Evolutionary conservation across 495 filamentous ascomycete genomes (phyloP), one percentile per base, ranked within the genome.

Genomic region (Penicillium atrosanguineum): DNA sequence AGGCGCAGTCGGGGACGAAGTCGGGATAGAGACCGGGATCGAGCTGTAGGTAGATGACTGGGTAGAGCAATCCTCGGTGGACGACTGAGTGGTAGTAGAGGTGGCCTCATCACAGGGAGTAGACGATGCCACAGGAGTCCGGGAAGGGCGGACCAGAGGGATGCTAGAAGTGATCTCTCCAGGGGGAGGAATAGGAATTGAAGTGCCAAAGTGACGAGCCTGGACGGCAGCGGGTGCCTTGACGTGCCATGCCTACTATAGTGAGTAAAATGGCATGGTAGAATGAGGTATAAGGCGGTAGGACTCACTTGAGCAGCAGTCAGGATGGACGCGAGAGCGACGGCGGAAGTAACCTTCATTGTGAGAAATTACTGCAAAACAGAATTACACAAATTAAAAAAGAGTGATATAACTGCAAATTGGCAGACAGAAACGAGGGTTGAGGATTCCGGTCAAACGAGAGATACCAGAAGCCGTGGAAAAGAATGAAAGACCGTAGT

Each of bases 281-380:
- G 40, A 21, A 16, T 2, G n/a, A 44, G 42, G n/a, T 26, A 26
- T 44, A 52, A 12, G 7, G 29, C 50, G 18, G 28, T 46, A 42
- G 2, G 23, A 23, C 21, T 23, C 7, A 52, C 50, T 18, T 52
- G 49, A 28, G 29, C 19, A 25, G 49, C 49, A 8, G 43, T 41
- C 50, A 52, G 50, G 50, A 52, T 7, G 1, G 43, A 52, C 19
- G 50, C 50, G 20, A 52, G 31, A n/a, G 50, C 25, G 29, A 52
- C 18, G 1, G 39, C 29, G 21, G 34, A 34, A 40, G 43, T 14
- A n/a, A 46, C 44, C 42, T 52, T 52, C 50, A 52, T 51, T 36
- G 29, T 44, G 40, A 44, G 7, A 15, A 14, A 21, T 41, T 29
- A 38, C 47, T 23, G 45, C 31, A 18, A 29, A 37, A 12, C 9